Conservation (phyloP, 2,329 filamentous ascomycete genomes). For the Talaromyces funiculosus region DNA sequence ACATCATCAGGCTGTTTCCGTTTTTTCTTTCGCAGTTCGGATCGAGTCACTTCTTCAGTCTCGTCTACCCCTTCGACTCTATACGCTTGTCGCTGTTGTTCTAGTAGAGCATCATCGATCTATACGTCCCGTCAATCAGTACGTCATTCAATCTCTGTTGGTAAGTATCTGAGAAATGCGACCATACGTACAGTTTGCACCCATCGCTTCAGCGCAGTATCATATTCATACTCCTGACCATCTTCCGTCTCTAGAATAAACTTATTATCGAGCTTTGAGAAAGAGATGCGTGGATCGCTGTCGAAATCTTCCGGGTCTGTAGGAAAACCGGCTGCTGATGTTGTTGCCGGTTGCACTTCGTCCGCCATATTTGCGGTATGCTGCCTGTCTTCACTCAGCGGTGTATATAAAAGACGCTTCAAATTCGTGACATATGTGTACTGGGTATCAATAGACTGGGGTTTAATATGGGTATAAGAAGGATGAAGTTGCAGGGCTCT, state of each 20-base stretch:
- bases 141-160: not conserved
- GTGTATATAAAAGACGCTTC: not conserved
- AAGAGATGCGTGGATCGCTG: constrained; percentile 75
- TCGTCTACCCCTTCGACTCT: constrained; percentile 56
- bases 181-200: constrained; percentile 53
- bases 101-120: constrained; percentile 56
- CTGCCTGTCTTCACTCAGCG: not conserved
- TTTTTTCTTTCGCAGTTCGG: constrained; percentile 48
- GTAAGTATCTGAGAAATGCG: not conserved
- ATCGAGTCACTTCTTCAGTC: constrained; percentile 41
- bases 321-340: constrained; percentile 40
- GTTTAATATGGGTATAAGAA: not conserved
- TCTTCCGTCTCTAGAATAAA: constrained; percentile 80
- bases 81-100: constrained; percentile 59
- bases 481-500: not conserved
- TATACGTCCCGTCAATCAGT: constrained; percentile 25
- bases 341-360: not conserved
- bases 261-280: constrained; percentile 74
- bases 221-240: constrained; percentile 79
- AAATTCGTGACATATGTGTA: not conserved
- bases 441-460: not conserved
- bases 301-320: constrained; percentile 63
- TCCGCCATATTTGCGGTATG: constrained; percentile 8
- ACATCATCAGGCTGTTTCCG: constrained; percentile 50
- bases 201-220: constrained; percentile 67